These are phyloP conservation scores for Crotalaria pallida DNA, from an alignment of 306 rosid genomes.

Conservation along the genomic window DNA sequence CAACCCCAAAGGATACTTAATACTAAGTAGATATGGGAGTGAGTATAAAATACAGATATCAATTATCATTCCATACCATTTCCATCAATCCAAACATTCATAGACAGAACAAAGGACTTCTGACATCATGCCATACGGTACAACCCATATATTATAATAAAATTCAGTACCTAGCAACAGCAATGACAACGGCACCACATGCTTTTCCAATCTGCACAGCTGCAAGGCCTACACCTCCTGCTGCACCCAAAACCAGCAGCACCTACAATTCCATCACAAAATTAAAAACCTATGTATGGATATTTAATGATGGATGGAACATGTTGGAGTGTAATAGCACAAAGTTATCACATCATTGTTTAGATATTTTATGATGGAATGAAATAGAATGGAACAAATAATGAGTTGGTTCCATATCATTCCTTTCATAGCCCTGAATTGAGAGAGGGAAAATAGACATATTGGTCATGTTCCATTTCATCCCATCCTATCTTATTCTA, in stretches of 20 bases:
- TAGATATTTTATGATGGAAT: too few species aligned
- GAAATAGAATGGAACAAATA: too few species aligned
- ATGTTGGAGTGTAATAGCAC: too few species aligned
- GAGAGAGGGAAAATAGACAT: too few species aligned
- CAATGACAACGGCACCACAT: conserved; percentile 80
- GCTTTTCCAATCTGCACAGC: conserved; percentile 92
- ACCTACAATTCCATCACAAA: conserved; percentile 42
- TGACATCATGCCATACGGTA: not conserved
- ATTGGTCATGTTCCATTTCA: too few species aligned
- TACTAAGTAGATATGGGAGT: not conserved
- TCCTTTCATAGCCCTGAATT: too few species aligned
- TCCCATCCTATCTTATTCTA: too few species aligned
- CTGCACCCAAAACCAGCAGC: conserved; percentile 88
- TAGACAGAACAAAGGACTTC: not conserved
- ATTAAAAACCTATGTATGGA: not conserved
- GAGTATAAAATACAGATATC: conserved; percentile 2
- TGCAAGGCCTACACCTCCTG: conserved; percentile 94
- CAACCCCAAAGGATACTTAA: not conserved
- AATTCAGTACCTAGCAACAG: conserved; percentile 74
- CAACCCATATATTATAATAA: not conserved
- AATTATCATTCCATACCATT: too few species aligned
- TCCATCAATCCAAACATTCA: too few species aligned
- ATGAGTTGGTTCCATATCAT: too few species aligned
- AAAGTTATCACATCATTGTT: too few species aligned
- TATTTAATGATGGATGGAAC: too few species aligned